Percentiles rank a stretch among this genome's conserved stretches.
Evolutionary conservation across 176 grass and related monocot genomes (phyloP).

Genomic region (Eleusine coracana): DNA sequence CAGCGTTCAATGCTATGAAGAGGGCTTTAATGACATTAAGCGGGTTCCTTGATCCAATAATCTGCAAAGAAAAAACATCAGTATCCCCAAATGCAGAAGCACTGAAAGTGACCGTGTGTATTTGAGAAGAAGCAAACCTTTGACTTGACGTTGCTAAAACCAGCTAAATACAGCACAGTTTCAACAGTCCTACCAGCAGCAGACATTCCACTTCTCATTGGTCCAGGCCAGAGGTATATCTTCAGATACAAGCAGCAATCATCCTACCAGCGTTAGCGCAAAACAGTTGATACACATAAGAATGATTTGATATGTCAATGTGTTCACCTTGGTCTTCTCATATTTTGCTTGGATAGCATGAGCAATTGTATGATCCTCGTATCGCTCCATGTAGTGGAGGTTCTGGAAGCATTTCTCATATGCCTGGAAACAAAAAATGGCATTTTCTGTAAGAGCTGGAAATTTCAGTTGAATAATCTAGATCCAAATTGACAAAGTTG

Average conservation of each 20-base stretch:
- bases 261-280: background rate
- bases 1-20: constrained; percentile 93
- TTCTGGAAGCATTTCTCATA: constrained; percentile 99
- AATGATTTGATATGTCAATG: background rate
- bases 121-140: constrained; percentile 56
- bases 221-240: constrained; percentile 94
- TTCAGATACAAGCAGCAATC: constrained; percentile 39
- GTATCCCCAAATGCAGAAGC: background rate
- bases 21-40: constrained; percentile 92
- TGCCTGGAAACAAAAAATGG: constrained; percentile 59
- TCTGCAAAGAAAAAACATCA: constrained; percentile 43
- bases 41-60: constrained; percentile 96
- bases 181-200: constrained; percentile 76
- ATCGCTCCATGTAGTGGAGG: constrained; percentile 93
- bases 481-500: background rate
- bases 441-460: constrained; percentile 23
- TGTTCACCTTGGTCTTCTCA: constrained; percentile 89
- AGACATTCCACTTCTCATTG: constrained; percentile 68
- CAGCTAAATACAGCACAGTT: constrained; percentile 80
- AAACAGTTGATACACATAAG: background rate
- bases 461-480: background rate
- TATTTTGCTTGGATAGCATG: constrained; percentile 93
- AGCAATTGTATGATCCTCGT: constrained; percentile 94
- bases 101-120: background rate
- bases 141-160: constrained; percentile 86